Evolutionary conservation across 805 yeast genomes (phyloP).

Genomic region (Cyberlindnera subsufficiens): DNA sequence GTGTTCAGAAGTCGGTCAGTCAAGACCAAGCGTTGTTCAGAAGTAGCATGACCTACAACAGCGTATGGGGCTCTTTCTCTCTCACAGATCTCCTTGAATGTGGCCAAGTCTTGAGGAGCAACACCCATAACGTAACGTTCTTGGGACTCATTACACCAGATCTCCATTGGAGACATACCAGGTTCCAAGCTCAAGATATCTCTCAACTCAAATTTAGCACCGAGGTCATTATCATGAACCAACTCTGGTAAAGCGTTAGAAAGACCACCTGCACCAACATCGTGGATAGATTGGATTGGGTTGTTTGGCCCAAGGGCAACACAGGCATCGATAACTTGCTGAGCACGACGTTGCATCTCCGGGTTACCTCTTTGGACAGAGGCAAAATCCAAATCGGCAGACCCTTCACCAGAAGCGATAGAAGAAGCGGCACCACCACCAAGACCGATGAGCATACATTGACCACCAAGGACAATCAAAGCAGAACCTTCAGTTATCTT

Average conservation of each 20-base stretch:
- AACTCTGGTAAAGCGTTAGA: constrained; percentile 96
- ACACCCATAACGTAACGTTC: constrained; percentile 96
- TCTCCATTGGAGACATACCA: constrained; percentile 99
- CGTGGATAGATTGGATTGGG: constrained; percentile 95
- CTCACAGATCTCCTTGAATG: constrained; percentile 74
- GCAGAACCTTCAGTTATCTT: constrained; percentile 89
- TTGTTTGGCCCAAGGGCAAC: constrained; percentile 66
- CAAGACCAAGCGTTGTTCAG: constrained; percentile 75
- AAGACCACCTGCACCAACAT: constrained; percentile 99
- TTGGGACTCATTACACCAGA: constrained; percentile 99
- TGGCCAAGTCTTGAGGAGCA: constrained; percentile 64
- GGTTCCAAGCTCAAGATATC: constrained; percentile 88
- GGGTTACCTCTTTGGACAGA: constrained; percentile 99
- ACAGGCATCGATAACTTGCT: constrained; percentile 95
- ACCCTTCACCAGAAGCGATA: constrained; percentile 91
- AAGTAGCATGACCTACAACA: constrained; percentile 91
- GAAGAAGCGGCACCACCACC: constrained; percentile 99
- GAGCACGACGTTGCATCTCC: constrained; percentile 98
- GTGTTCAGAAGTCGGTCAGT: constrained; percentile 72
- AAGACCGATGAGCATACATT: constrained; percentile 93
- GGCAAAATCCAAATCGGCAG: constrained; percentile 95
- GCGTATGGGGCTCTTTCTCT: constrained; percentile 97
- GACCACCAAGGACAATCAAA: constrained; percentile 94
- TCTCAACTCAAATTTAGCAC: constrained; percentile 89
- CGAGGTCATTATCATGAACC: constrained; percentile 94